phyloP scores from a whole-genome alignment of 2,329 filamentous ascomycete genomes.

The Ophiocordyceps camponoti-floridani region DNA sequence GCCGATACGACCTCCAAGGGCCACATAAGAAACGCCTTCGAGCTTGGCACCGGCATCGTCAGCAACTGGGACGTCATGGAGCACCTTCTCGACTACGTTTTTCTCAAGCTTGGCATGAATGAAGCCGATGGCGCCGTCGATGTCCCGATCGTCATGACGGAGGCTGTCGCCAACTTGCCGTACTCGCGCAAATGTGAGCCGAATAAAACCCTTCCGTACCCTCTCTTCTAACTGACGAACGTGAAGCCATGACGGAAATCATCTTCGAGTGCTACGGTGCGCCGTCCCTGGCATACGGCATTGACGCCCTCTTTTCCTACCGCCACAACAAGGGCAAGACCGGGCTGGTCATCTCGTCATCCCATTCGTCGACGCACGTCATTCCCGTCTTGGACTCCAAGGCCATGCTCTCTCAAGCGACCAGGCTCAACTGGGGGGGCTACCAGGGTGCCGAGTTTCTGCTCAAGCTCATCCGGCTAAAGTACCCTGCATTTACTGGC shows the following conservation, averaged over 20 bases:
- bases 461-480: constrained; percentile 71
- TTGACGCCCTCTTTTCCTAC: constrained; percentile 95
- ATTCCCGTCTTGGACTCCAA: constrained; percentile 85
- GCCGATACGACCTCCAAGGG: constrained; percentile 83
- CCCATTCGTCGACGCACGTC: constrained; percentile 83
- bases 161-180: constrained; percentile 76
- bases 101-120: constrained; percentile 83
- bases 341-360: constrained; percentile 79
- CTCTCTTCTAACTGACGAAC: constrained; percentile 5
- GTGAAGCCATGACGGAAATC: constrained; percentile 83
- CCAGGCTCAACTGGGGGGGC: constrained; percentile 86
- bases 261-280: constrained; percentile 91
- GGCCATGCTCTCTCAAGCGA: constrained; percentile 68
- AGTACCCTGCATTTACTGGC: constrained; percentile 77
- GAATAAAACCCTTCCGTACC: not conserved
- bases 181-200: constrained; percentile 74
- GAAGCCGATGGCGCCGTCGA: constrained; percentile 57
- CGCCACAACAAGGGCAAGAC: constrained; percentile 76
- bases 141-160: constrained; percentile 84
- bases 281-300: constrained; percentile 79
- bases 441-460: constrained; percentile 82
- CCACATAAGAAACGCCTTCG: constrained; percentile 81
- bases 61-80: constrained; percentile 98
- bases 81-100: constrained; percentile 82
- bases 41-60: constrained; percentile 75